Percentiles rank a stretch among this genome's conserved stretches.
phyloP scores from a whole-genome alignment of 148 eudicot genomes.

The Vaccinium myrtillus region DNA sequence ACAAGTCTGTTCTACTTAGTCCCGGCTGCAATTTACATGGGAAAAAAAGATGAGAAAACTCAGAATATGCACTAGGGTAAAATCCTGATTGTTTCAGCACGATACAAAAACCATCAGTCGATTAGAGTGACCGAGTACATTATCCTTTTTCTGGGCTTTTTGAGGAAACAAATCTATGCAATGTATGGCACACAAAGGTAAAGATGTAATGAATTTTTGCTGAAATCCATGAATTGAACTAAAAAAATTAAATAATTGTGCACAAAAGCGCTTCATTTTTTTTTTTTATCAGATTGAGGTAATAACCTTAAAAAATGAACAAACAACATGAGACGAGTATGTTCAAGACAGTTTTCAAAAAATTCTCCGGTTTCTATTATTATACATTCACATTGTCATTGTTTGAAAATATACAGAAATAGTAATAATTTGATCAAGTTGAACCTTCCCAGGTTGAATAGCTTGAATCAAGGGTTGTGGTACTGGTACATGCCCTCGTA shows the following conservation, averaged over 20 bases:
- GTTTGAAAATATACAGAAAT: too few relatives aligned
- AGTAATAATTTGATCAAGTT: too few relatives aligned
- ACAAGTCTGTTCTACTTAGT: background rate
- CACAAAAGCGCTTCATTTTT: too few relatives aligned
- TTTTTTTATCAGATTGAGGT: too few relatives aligned
- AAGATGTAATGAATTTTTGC: background rate
- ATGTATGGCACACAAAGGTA: background rate
- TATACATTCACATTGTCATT: too few relatives aligned
- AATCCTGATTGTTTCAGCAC: background rate
- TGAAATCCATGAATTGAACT: slow-evolving; percentile 20
- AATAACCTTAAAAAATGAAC: too few relatives aligned
- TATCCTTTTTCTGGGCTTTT: background rate
- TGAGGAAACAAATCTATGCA: slow-evolving; percentile 13
- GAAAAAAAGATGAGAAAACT: background rate
- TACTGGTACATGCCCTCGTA: too few relatives aligned
- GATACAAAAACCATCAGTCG: background rate
- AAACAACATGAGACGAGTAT: too few relatives aligned
- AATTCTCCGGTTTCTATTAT: too few relatives aligned
- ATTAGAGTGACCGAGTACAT: background rate
- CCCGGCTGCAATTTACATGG: background rate
- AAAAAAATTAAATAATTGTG: slow-evolving; percentile 27
- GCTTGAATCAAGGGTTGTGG: too few relatives aligned
- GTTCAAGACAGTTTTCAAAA: too few relatives aligned
- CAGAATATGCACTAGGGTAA: slow-evolving; percentile 10
- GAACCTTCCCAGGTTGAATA: too few relatives aligned